A percentile compares a stretch with the other conserved stretches of the same genome.
Conservation (phyloP, 2,329 filamentous ascomycete species). For the Aureobasidium vineae region DNA sequence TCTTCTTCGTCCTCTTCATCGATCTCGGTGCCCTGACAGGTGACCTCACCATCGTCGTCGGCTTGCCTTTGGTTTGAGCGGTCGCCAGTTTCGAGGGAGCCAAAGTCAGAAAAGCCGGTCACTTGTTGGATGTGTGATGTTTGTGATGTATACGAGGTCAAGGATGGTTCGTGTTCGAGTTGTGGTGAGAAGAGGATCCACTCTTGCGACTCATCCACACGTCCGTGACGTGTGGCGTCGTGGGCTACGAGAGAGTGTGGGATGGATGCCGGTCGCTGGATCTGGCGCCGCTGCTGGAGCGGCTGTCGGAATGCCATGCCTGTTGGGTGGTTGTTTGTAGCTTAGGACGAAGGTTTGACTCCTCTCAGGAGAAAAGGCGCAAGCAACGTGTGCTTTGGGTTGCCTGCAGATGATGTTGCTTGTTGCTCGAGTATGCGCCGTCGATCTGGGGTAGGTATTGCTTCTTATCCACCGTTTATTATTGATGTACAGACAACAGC, state of each 20-base stretch:
- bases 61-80: conserved; percentile 55
- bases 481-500: conserved; percentile 3
- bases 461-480: conserved; percentile 19
- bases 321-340: neutral
- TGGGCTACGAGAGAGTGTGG: conserved; percentile 31
- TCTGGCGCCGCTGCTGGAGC: conserved; percentile 36
- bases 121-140: conserved; percentile 66
- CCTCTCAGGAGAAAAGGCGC: neutral
- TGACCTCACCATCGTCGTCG: conserved; percentile 45
- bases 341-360: neutral
- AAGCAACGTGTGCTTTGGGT: conserved; percentile 7
- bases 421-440: conserved; percentile 2
- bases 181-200: conserved; percentile 85
- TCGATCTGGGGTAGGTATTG: conserved; percentile 24
- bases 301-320: conserved; percentile 39
- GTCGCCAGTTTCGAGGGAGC: conserved; percentile 69
- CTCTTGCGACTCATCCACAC: conserved; percentile 74
- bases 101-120: conserved; percentile 76
- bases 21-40: conserved; percentile 44
- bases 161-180: conserved; percentile 56
- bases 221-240: conserved; percentile 42
- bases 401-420: conserved; percentile 13
- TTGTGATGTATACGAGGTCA: conserved; percentile 66
- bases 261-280: conserved; percentile 32
- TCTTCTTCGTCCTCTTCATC: conserved; percentile 69